Evolutionary conservation across 1,284 basidiomycete genomes (phyloP), one percentile per base, ranked within the genome.

Genomic region (Microbotryum saponariae): DNA sequence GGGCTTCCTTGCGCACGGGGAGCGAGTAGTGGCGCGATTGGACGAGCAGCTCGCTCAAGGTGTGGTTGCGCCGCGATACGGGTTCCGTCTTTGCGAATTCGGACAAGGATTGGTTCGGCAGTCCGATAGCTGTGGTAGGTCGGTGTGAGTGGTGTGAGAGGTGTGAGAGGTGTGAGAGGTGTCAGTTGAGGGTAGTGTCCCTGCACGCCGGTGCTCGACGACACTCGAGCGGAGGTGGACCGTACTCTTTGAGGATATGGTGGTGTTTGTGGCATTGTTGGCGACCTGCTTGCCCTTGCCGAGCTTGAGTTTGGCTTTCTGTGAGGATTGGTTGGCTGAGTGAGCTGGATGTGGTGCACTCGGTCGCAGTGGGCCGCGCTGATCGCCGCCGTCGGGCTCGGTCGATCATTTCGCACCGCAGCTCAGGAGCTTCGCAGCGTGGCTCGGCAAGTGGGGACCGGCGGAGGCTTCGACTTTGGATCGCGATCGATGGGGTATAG

Each of bases 291-390:
- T 97, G 54, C 89, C 91, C 76, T 94, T 97, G 44, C 94, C 94
- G 55, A 98, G 86, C 77, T 96, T 97, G 52, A 94, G 82, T 76
- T 90, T 97, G 27, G 89, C 85, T 89, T 94, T 97, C 90, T 96
- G 77, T 42, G 23, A 42, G 21, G n/a, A 9, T 29, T 29, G 6
- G 50, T 29, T 25, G 10, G 48, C 49, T 14, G n/a, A 46, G 37
- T 54, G 29, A 57, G 55, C 54, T 37, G 21, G 18, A 27, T 45
- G 37, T 29, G 9, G 6, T 18, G 37, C 4, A 44, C 12, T 42
- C 21, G 31, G 45, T 4, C 31, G 6, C 33, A 14, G 25, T 53
- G 51, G 27, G 21, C 29, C 51, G 51, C 29, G 9, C 46, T 20
- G 9, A 7, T 20, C 46, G 46, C 21, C 25, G 48, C 47, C 3